phyloP scores from a whole-genome alignment of 2,329 filamentous ascomycete species.

The Penicillium brevicompactum region DNA sequence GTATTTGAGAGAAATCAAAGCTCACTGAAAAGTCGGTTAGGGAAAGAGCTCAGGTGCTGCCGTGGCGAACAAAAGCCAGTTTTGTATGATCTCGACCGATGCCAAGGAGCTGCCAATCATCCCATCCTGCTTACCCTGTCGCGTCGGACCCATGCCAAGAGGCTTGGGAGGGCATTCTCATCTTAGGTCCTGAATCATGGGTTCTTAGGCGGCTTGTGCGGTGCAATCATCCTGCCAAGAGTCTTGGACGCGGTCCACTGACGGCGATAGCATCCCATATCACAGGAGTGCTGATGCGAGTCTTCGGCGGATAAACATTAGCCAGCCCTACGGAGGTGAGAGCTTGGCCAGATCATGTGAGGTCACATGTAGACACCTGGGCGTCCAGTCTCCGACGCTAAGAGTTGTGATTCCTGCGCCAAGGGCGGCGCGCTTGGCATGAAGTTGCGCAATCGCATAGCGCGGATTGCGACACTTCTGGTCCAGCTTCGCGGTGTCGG shows the following conservation, averaged over 20 bases:
- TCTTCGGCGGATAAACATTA: not conserved
- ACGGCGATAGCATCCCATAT: not conserved
- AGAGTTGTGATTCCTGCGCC: not conserved
- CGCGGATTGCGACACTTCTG: not conserved
- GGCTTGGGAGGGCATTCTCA: not conserved
- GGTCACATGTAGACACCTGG: not conserved
- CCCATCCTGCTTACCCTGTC: not conserved
- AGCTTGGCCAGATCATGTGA: not conserved
- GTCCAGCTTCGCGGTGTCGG: not conserved
- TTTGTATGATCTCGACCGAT: not conserved
- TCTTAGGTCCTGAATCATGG: not conserved
- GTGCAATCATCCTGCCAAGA: constrained; percentile 3
- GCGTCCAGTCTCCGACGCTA: not conserved
- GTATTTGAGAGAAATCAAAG: not conserved
- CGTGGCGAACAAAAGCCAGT: not conserved
- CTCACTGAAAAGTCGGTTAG: not conserved
- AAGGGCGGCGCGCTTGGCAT: not conserved
- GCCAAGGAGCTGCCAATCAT: constrained; percentile 5
- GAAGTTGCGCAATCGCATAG: not conserved
- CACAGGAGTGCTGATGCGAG: not conserved
- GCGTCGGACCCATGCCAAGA: constrained; percentile 7
- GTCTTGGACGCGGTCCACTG: constrained; percentile 4
- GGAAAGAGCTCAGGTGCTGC: not conserved
- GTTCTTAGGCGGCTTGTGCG: not conserved
- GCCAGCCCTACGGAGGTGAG: not conserved